Conservation (phyloP, 371 early-diverging fungal species). For the Paramicrosporidium saccamoebae region DNA sequence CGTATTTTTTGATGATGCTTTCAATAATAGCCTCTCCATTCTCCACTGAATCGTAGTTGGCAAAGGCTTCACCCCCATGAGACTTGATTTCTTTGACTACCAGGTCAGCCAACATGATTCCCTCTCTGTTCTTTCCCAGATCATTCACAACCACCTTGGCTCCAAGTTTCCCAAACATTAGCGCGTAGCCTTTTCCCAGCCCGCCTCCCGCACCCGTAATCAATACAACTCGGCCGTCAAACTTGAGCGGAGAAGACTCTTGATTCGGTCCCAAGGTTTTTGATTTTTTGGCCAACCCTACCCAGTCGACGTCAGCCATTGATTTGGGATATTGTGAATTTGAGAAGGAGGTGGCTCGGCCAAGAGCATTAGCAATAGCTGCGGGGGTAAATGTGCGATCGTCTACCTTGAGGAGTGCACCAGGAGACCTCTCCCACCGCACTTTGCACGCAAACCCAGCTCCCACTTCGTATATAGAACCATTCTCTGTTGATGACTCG, state of each 20-base stretch:
- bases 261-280: slow-evolving; percentile 18
- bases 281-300: slow-evolving; percentile 36
- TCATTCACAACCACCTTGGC: slow-evolving; percentile 72
- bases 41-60: slow-evolving; percentile 32
- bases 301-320: slow-evolving; percentile 48
- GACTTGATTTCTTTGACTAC: slow-evolving; percentile 23
- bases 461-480: slow-evolving; percentile 66
- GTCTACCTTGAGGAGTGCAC: slow-evolving; percentile 71
- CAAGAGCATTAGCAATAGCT: too few relatives aligned
- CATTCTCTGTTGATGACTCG: slow-evolving; percentile 46
- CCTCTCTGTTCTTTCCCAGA: slow-evolving; percentile 19
- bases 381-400: slow-evolving; percentile 46
- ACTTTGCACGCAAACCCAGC: slow-evolving; percentile 77
- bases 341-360: slow-evolving; percentile 14
- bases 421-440: slow-evolving; percentile 65
- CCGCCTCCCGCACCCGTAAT: slow-evolving; percentile 79
- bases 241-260: slow-evolving; percentile 20
- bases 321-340: slow-evolving; percentile 23
- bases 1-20: slow-evolving; percentile 22
- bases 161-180: slow-evolving; percentile 36
- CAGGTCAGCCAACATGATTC: slow-evolving; percentile 17
- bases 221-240: slow-evolving; percentile 48
- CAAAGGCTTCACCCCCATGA: slow-evolving; percentile 22
- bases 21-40: slow-evolving; percentile 34
- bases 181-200: slow-evolving; percentile 56